A percentile compares a stretch with the other conserved stretches of the same genome.
Evolutionary conservation across 2,329 filamentous ascomycete genomes (phyloP).

Genomic region (Pseudocercospora ulei): DNA sequence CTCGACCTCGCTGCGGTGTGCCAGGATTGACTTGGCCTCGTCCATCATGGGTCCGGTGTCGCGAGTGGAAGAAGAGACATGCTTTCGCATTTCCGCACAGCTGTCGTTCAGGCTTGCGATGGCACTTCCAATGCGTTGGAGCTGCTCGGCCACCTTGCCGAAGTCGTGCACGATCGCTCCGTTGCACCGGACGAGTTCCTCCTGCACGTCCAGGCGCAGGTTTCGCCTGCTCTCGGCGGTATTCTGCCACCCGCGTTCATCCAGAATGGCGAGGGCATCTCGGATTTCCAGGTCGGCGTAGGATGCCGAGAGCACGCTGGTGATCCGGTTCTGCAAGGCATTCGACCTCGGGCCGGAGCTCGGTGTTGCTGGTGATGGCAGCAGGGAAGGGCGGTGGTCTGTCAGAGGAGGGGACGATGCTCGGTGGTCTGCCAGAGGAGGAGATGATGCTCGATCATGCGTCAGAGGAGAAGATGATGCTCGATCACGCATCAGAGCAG

Average conservation of each 20-base stretch:
- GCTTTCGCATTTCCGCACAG: slow-evolving; percentile 68
- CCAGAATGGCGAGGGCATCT: slow-evolving; percentile 69
- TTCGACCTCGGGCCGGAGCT: slow-evolving; percentile 41
- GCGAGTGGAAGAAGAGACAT: slow-evolving; percentile 63
- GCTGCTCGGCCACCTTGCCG: slow-evolving; percentile 82
- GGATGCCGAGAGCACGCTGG: slow-evolving; percentile 76
- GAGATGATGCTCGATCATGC: too few relatives aligned
- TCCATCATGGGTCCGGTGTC: slow-evolving; percentile 65
- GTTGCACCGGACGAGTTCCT: slow-evolving; percentile 87
- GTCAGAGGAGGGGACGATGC: too few relatives aligned
- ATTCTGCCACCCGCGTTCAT: slow-evolving; percentile 61
- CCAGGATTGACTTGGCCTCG: slow-evolving; percentile 64
- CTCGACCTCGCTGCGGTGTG: slow-evolving; percentile 63
- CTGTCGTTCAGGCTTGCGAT: slow-evolving; percentile 69
- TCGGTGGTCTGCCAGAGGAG: too few relatives aligned
- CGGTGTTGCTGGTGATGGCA: slow-evolving; percentile 22
- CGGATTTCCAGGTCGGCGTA: slow-evolving; percentile 89
- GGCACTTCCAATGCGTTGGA: slow-evolving; percentile 69
- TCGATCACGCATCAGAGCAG: too few relatives aligned
- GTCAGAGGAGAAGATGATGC: too few relatives aligned
- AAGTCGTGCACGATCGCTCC: slow-evolving; percentile 81
- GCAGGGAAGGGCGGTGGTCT: too few relatives aligned
- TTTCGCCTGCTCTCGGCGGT: slow-evolving; percentile 68
- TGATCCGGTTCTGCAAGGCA: slow-evolving; percentile 71
- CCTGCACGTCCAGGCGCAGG: slow-evolving; percentile 72